Conservation (phyloP, 805 yeast species). For the Komagataella pastoris region DNA sequence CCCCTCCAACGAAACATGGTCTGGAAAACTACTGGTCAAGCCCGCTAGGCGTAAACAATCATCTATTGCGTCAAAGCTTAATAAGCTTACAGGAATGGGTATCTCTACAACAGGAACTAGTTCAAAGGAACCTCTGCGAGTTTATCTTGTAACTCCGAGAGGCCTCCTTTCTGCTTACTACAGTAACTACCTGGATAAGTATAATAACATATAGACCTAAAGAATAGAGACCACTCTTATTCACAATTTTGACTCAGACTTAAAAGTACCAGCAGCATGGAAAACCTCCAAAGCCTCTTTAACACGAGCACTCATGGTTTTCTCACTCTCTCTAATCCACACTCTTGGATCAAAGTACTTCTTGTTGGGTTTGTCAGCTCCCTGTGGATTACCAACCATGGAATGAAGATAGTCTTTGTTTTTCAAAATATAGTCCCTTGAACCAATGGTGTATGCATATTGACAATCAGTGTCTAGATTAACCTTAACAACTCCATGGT, state of each 20-base stretch:
- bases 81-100: not conserved
- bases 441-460: conserved; percentile 92
- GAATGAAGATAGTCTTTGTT: conserved; percentile 89
- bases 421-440: conserved; percentile 91
- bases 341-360: conserved; percentile 99
- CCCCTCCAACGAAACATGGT: conserved; percentile 19
- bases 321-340: conserved; percentile 99
- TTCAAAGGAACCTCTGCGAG: not conserved
- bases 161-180: not conserved
- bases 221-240: not conserved
- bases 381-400: conserved; percentile 98
- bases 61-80: not conserved
- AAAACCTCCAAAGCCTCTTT: conserved; percentile 72
- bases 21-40: conserved; percentile 15
- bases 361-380: conserved; percentile 98
- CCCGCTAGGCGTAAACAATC: conserved; percentile 2
- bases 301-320: conserved; percentile 88
- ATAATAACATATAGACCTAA: not conserved
- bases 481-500: conserved; percentile 94
- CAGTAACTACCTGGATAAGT: not conserved
- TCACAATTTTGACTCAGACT: not conserved
- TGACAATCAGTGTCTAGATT: conserved; percentile 99
- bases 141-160: not conserved
- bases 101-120: not conserved
- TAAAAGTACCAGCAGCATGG: conserved; percentile 62